phyloP scores from a whole-genome alignment of 2,329 filamentous ascomycete species.

The Coleophoma cylindrospora region DNA sequence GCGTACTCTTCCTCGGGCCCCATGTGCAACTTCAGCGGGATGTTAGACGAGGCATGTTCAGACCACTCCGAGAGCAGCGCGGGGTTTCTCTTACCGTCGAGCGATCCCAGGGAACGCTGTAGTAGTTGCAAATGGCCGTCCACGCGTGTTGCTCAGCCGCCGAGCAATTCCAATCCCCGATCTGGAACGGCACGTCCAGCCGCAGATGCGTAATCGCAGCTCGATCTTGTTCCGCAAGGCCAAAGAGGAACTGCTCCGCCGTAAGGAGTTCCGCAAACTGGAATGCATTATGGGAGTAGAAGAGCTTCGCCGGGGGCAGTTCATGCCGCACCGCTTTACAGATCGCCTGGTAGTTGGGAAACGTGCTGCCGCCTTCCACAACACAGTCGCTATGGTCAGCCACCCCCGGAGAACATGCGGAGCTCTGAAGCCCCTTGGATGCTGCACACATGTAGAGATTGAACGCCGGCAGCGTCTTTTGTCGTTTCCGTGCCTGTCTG shows the following conservation, averaged over 20 bases:
- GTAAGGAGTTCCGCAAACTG: conserved; percentile 12
- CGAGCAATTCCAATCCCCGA: neutral
- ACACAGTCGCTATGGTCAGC: neutral
- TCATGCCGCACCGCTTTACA: conserved; percentile 13
- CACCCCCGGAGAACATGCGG: neutral
- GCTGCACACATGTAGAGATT: neutral
- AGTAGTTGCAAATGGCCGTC: conserved; percentile 14
- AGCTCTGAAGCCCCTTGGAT: neutral
- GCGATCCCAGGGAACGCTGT: conserved; percentile 14
- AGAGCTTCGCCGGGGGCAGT: conserved; percentile 2
- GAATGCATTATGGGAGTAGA: conserved; percentile 13
- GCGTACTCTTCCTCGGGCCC: conserved; percentile 1
- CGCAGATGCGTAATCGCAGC: conserved; percentile 13
- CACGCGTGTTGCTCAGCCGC: neutral
- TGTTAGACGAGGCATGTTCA: too few relatives aligned
- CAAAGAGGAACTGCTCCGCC: conserved; percentile 13
- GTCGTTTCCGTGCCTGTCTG: neutral
- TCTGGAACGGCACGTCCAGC: conserved; percentile 5
- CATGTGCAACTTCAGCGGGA: conserved; percentile 8
- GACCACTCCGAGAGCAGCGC: too few relatives aligned
- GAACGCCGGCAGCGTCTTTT: neutral
- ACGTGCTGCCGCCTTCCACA: neutral
- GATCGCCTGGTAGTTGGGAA: neutral
- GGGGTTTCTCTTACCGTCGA: conserved; percentile 4
- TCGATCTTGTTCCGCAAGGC: conserved; percentile 7